Conservation (phyloP, 331 rosid species). For the Saraca asoca region DNA sequence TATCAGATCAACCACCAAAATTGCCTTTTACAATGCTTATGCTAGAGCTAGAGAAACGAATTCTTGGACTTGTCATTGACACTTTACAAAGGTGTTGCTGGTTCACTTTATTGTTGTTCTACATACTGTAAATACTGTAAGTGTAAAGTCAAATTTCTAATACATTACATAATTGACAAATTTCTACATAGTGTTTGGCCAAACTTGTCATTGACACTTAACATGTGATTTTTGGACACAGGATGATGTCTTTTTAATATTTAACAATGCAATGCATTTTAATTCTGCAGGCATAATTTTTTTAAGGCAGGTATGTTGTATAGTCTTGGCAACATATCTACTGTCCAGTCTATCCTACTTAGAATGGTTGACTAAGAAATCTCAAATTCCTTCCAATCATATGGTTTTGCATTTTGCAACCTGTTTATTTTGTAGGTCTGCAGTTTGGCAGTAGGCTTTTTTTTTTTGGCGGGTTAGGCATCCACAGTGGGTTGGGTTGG, state of each 20-base stretch:
- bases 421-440: conserved; percentile 57
- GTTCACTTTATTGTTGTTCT: neutral
- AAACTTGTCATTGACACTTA: conserved; percentile 31
- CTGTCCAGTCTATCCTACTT: neutral
- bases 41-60: conserved; percentile 55
- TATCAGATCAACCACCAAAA: conserved; percentile 43
- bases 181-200: conserved; percentile 5
- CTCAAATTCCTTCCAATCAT: conserved; percentile 8
- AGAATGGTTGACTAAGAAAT: conserved; percentile 1
- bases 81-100: conserved; percentile 59
- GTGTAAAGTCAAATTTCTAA: neutral
- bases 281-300: conserved; percentile 63
- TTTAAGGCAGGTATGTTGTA: conserved; percentile 64
- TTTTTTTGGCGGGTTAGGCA: too few species aligned
- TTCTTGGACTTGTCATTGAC: conserved; percentile 65
- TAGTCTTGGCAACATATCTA: neutral
- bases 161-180: neutral
- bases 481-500: too few species aligned
- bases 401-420: conserved; percentile 6
- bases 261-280: conserved; percentile 73
- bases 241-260: conserved; percentile 61
- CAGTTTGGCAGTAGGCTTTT: too few species aligned
- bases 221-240: conserved; percentile 47
- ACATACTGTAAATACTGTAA: neutral
- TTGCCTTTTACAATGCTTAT: conserved; percentile 34